phyloP scores from a whole-genome alignment of 2,329 filamentous ascomycete species.

The Ceratocystis cacaofunesta region DNA sequence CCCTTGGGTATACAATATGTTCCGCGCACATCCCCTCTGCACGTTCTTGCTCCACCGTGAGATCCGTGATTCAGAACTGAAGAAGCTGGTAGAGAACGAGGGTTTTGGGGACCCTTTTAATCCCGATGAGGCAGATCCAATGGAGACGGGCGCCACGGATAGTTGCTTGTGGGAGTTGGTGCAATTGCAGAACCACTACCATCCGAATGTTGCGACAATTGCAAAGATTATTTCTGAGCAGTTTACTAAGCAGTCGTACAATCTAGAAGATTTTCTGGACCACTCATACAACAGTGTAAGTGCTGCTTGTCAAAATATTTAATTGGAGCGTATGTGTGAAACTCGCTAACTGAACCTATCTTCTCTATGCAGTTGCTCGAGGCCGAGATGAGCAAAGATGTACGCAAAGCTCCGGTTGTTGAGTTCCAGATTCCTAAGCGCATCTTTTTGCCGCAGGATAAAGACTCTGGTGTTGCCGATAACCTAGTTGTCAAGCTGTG shows the following conservation, averaged over 20 bases:
- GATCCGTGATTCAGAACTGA: slow-evolving; percentile 41
- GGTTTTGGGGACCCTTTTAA: slow-evolving; percentile 61
- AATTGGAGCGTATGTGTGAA: neutral
- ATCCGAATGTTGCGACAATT: slow-evolving; percentile 89
- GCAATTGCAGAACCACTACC: slow-evolving; percentile 81
- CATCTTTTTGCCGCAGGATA: slow-evolving; percentile 48
- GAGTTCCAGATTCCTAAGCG: slow-evolving; percentile 89
- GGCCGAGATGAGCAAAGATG: slow-evolving; percentile 64
- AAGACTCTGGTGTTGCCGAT: slow-evolving; percentile 33
- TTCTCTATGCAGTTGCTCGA: slow-evolving; percentile 53
- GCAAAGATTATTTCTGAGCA: slow-evolving; percentile 90
- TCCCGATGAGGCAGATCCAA: slow-evolving; percentile 61
- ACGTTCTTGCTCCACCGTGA: slow-evolving; percentile 93
- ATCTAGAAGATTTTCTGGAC: slow-evolving; percentile 92
- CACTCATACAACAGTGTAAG: slow-evolving; percentile 74
- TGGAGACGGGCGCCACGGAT: slow-evolving; percentile 74
- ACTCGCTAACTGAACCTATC: neutral
- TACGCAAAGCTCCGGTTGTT: slow-evolving; percentile 76
- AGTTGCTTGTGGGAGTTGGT: slow-evolving; percentile 92
- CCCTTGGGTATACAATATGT: slow-evolving; percentile 89
- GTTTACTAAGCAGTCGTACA: slow-evolving; percentile 91
- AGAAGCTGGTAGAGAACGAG: slow-evolving; percentile 43
- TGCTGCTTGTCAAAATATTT: slow-evolving; percentile 18
- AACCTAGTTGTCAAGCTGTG: slow-evolving; percentile 45
- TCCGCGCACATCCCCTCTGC: slow-evolving; percentile 77